phyloP scores from a whole-genome alignment of 352 stramenopile species.

The Paralagenidium karlingii region DNA sequence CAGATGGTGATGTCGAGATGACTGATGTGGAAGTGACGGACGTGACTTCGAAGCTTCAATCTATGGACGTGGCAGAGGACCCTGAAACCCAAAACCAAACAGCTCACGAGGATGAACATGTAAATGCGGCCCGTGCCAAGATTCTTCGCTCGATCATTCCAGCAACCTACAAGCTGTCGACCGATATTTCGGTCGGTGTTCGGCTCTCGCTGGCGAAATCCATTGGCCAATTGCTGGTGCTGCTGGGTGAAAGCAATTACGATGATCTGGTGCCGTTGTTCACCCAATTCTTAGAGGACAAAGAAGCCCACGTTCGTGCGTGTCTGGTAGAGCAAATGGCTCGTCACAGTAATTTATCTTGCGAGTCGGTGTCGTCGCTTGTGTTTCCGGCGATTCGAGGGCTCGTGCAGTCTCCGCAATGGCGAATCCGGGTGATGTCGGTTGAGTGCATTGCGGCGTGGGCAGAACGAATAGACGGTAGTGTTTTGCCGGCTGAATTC shows the following conservation, averaged over 20 bases:
- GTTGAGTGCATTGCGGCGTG: conserved; percentile 75
- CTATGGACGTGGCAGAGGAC: neutral
- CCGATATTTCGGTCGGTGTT: conserved; percentile 64
- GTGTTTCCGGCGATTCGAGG: conserved; percentile 58
- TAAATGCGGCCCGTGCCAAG: conserved; percentile 58
- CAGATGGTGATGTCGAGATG: neutral
- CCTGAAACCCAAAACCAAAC: neutral
- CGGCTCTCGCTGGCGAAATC: conserved; percentile 60
- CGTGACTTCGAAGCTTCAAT: neutral
- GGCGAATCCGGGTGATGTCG: conserved; percentile 78
- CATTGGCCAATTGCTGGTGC: conserved; percentile 55
- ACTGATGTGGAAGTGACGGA: neutral
- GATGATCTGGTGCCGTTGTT: conserved; percentile 77
- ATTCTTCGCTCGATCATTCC: conserved; percentile 70
- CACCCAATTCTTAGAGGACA: conserved; percentile 63
- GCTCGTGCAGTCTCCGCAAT: conserved; percentile 50
- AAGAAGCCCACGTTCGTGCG: conserved; percentile 66
- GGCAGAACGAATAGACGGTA: conserved; percentile 49
- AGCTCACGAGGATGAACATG: conserved; percentile 14
- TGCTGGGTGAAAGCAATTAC: conserved; percentile 52
- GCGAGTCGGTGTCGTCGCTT: conserved; percentile 49
- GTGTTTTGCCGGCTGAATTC: conserved; percentile 45
- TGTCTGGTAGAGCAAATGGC: conserved; percentile 76
- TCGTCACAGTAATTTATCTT: conserved; percentile 51
- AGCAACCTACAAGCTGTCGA: conserved; percentile 63